Evolutionary conservation across 2,329 filamentous ascomycete species (phyloP).

Genomic region (Arachnopeziza araneosa): DNA sequence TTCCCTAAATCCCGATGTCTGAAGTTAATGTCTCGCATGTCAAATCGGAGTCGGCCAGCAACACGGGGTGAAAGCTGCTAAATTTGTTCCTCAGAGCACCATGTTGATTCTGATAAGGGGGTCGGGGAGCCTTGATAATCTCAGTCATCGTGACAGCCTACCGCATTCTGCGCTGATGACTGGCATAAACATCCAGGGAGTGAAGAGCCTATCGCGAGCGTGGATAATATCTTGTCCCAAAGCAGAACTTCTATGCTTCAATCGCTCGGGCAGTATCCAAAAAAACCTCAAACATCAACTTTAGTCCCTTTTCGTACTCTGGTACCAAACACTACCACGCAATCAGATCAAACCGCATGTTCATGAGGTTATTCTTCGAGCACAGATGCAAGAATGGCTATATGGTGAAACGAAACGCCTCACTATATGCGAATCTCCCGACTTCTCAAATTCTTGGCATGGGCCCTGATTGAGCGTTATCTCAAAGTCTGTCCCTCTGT

Average conservation of each 20-base stretch:
- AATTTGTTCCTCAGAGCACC: neutral
- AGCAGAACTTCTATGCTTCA: too few relatives aligned
- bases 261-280: neutral
- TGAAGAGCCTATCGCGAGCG: neutral
- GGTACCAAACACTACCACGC: slow-evolving; percentile 6
- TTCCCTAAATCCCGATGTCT: neutral
- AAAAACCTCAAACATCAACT: neutral
- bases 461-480: neutral
- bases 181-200: neutral
- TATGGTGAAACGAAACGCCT: slow-evolving; percentile 15
- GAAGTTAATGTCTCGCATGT: neutral
- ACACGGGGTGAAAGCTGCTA: neutral
- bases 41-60: neutral
- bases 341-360: neutral
- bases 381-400: slow-evolving; percentile 11
- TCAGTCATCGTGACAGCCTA: slow-evolving; percentile 86
- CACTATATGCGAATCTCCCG: neutral
- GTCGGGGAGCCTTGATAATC: slow-evolving; percentile 76
- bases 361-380: slow-evolving; percentile 1
- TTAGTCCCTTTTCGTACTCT: neutral
- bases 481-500: neutral
- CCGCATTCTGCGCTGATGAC: neutral
- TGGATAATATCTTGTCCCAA: neutral
- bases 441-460: neutral
- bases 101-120: neutral